Percentiles rank a stretch among this genome's conserved stretches.
Conservation (phyloP, 2,329 filamentous ascomycete genomes). For the Cladobotryum mycophilum region DNA sequence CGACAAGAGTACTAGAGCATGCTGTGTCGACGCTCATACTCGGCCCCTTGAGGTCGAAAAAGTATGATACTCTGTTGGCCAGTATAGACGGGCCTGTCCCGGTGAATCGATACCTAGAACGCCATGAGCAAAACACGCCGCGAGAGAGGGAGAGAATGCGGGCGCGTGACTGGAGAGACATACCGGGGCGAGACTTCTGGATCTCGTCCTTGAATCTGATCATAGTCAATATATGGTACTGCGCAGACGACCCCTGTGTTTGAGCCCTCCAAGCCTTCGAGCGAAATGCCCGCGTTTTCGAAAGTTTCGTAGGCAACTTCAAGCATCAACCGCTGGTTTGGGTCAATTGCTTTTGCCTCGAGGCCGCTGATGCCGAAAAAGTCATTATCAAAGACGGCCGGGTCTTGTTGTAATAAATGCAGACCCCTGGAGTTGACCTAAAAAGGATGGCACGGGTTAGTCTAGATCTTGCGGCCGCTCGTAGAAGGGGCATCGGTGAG, state of each 20-base stretch:
- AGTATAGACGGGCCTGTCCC: constrained; percentile 9
- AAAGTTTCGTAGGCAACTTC: constrained; percentile 12
- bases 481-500: neutral
- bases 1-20: constrained; percentile 27
- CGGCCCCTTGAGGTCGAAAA: constrained; percentile 12
- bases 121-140: neutral
- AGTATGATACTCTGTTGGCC: constrained; percentile 8
- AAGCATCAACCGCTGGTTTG: constrained; percentile 11
- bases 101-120: constrained; percentile 9
- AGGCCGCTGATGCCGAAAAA: constrained; percentile 11
- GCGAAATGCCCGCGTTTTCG: constrained; percentile 10
- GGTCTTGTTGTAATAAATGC: constrained; percentile 10
- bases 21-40: constrained; percentile 29
- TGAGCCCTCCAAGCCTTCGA: constrained; percentile 7
- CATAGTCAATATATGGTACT: constrained; percentile 10
- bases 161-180: neutral
- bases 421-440: constrained; percentile 8
- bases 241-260: constrained; percentile 11
- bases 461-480: neutral
- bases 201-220: constrained; percentile 6
- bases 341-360: constrained; percentile 11
- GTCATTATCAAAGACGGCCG: constrained; percentile 10
- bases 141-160: no score
- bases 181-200: constrained; percentile 8
- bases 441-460: neutral